Conservation (phyloP, 768 basidiomycete species). For the Coprinellus micaceus region DNA sequence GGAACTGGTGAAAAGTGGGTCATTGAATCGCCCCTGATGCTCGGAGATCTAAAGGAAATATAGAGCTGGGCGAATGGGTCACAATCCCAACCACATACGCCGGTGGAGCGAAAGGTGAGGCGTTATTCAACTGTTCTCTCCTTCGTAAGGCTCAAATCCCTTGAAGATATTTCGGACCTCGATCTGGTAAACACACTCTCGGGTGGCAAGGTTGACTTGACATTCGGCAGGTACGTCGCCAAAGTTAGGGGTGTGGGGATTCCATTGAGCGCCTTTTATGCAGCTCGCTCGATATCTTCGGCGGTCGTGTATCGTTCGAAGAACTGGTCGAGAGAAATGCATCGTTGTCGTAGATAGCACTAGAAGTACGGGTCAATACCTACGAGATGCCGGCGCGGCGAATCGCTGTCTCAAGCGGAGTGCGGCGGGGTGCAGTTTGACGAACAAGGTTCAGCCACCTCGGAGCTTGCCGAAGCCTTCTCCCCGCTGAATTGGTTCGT, state of each 20-base stretch:
- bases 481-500: no score
- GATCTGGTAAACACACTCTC: conserved; percentile 78
- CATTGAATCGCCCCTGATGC: background rate
- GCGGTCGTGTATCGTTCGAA: conserved; percentile 62
- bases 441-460: conserved; percentile 20
- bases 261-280: background rate
- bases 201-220: conserved; percentile 79
- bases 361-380: conserved; percentile 7
- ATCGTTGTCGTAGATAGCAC: conserved; percentile 19
- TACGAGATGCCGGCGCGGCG: no score
- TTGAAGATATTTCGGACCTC: conserved; percentile 73
- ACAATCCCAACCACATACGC: conserved; percentile 93
- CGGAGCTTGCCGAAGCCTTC: background rate
- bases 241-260: background rate
- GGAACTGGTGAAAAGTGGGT: conserved; percentile 74
- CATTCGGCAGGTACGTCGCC: conserved; percentile 66
- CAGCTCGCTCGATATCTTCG: conserved; percentile 66
- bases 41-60: conserved; percentile 3
- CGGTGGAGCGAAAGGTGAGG: conserved; percentile 84
- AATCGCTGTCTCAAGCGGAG: no score
- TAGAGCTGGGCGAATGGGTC: conserved; percentile 90
- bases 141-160: background rate
- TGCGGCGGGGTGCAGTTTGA: no score
- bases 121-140: background rate
- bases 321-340: conserved; percentile 42